Percentiles rank a stretch among this genome's conserved stretches.
Evolutionary conservation across 257 asterid species (phyloP).

Genomic region (Plantago ovata): DNA sequence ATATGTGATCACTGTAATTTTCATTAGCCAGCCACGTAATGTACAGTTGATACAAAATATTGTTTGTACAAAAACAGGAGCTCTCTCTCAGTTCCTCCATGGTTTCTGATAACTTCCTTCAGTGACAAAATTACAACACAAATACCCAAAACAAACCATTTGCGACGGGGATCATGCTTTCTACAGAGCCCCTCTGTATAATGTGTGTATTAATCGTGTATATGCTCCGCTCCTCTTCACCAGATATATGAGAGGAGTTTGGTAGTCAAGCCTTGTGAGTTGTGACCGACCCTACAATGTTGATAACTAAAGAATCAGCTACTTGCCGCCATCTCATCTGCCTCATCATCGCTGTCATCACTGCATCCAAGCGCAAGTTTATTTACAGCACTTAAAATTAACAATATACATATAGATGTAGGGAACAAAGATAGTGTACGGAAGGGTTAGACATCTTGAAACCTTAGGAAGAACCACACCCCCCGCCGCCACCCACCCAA

Average conservation of each 20-base stretch:
- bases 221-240: conserved; percentile 9
- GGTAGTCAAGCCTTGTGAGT: neutral
- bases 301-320: conserved; percentile 22
- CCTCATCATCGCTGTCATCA: conserved; percentile 70
- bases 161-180: conserved; percentile 10
- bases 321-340: conserved; percentile 34
- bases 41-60: neutral
- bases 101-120: conserved; percentile 22
- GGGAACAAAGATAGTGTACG: too few species aligned
- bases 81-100: conserved; percentile 42
- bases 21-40: neutral
- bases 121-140: conserved; percentile 23
- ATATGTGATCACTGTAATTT: too few species aligned
- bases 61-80: conserved; percentile 18
- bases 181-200: conserved; percentile 1
- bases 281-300: conserved; percentile 8
- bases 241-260: too few species aligned
- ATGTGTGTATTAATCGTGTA: conserved; percentile 18
- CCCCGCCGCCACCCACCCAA: too few species aligned
- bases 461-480: too few species aligned
- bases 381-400: neutral
- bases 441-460: too few species aligned
- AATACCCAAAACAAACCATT: neutral
- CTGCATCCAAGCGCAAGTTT: conserved; percentile 33
- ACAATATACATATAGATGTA: neutral